Base-by-base conservation (phyloP, 305 asterid genomes). In the Withania somnifera region DNA sequence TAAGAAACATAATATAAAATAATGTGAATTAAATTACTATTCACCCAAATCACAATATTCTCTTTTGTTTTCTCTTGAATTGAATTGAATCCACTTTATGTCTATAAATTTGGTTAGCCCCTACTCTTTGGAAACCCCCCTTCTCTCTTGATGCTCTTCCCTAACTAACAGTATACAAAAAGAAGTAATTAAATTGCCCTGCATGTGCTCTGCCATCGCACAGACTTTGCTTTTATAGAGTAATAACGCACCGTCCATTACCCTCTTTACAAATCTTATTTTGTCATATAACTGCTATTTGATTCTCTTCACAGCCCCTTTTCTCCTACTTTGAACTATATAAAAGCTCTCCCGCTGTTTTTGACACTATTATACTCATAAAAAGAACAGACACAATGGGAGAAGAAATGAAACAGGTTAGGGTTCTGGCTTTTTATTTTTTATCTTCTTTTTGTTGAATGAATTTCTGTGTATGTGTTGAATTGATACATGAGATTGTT, bases 121-220 rank as follows among this genome's bases (percentile, higher is more conserved):
- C 77, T 38, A 61, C 67, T 54, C 87, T 60, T 38, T 67, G 78
- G 87, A 85, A 82, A 78, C 69, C 42, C 67, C 61, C 56, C 17
- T 22, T 38, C 71, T 82, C 61, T 22, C 6, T 54, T 32, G 3
- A 15, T 10, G 79, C 9, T 75, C 67, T 81, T 50, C 24, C 40
- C 0, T 8, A 45, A 66, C 63, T 63, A 80, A 54, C 68, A 81
- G n/a, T 28, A 81, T 28, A 68, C 54, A 51, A 79, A 80, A 63
- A 63, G 57, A 52, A 75, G n/a, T 42, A 15, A 77, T 45, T 45
- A n/a, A 52, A 57, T 30, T 88, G 87, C 89, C 77, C 82, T 91
- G 89, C 98, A 94, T 92, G 95, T 94, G 98, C 94, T 87, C 88
- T 88, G 95, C 93, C 92, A 90, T 90, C 91, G 77, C 91, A 89